These are phyloP conservation scores for Fusarium sp. DNA, from an alignment of 2,329 filamentous ascomycete genomes.

Conservation along the genomic window DNA sequence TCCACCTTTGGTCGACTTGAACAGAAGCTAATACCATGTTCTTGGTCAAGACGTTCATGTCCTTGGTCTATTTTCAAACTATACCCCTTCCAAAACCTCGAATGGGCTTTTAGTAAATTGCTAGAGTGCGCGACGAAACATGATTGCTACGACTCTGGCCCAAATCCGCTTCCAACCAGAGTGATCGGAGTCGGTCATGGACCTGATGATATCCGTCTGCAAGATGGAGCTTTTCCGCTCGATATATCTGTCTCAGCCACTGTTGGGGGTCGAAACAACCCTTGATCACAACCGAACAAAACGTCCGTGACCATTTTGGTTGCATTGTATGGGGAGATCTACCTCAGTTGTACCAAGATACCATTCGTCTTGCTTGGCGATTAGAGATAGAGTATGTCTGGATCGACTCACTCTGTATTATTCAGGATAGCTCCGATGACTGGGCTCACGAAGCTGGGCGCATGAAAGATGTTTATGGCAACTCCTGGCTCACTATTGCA, in stretches of 20 bases:
- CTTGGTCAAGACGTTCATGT: not conserved
- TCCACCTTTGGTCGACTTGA: accelerated
- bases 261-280: not conserved
- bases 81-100: too few species aligned
- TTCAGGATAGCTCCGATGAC: accelerated
- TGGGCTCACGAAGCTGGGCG: accelerated
- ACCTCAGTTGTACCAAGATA: not conserved
- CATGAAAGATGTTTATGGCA: accelerated
- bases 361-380: accelerated
- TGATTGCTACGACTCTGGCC: accelerated
- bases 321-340: not conserved
- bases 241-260: accelerated
- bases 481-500: not conserved
- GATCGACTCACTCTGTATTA: accelerated
- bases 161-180: accelerated
- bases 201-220: accelerated
- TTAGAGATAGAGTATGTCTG: accelerated
- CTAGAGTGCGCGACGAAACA: accelerated
- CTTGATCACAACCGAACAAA: accelerated
- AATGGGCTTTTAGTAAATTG: accelerated
- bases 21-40: too few species aligned
- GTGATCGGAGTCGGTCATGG: not conserved
- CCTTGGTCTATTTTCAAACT: accelerated
- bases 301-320: accelerated
- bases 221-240: accelerated